Base-by-base conservation (phyloP, 176 grass and related monocot genomes). In the Oryza nivara region DNA sequence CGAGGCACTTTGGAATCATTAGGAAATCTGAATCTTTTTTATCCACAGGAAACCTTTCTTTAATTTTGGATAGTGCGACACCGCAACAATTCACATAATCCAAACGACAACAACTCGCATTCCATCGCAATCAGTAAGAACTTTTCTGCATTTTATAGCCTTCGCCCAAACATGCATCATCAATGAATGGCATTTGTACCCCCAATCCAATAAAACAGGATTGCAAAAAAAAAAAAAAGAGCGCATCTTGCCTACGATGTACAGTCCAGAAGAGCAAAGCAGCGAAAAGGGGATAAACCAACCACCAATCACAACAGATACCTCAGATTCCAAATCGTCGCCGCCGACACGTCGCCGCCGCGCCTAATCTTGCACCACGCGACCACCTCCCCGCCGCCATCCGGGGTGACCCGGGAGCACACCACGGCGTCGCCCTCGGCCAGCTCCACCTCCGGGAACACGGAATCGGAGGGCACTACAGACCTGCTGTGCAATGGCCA, bases 351-450 rank as follows among this genome's bases (percentile, higher is more conserved):
- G 63, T 78, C 93, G 34, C 63, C 73, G 60, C 63, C 73, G 74
- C 83, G 81, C 77, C 52, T 89, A 85, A 99, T 92, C 80, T 95
- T 88, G 86, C 96, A 99, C 93, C 93, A 99, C 44, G 56, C 83
- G 51, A 78, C 68, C 90, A 88, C 88, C 78, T 88, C 83, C 74
- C 84, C 70, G 40, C 52, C 77, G 70, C 48, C 49, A 64, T 40
- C 38, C 38, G 77, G 61, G 16, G 43, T 43, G 17, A 88, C 84
- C 52, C 73, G 72, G 6, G 96, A 99, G 82, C 86, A 94, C 41
- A 96, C 72, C 54, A 89, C 68, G 14, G 69, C 68, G 74, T 94
- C 91, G 36, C 66, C 76, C 28, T 85, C 87, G 26, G 80, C 79
- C 75, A 99, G 80, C 23, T 75, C 75, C 84, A 94, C 84, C 75